Base-by-base conservation (phyloP, 192 early-diverging fungal species). In the Radiomyces spectabilis region DNA sequence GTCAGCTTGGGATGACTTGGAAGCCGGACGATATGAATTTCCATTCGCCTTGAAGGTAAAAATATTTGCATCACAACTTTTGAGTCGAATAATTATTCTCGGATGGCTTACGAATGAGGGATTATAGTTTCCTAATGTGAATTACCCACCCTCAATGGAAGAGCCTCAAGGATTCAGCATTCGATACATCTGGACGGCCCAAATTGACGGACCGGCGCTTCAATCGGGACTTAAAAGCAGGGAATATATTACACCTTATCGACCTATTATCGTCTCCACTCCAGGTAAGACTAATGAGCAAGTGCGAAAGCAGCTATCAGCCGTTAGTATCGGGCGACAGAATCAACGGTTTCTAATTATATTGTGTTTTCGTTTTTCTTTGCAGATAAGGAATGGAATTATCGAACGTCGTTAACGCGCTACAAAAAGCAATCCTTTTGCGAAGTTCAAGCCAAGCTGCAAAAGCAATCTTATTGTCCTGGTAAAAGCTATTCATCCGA, bases 71-170 rank as follows among this genome's bases (percentile, higher is more conserved):
- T 31, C 12, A 44, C 22, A 21, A 44, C 21, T 26, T 13, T 44
- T 1, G 7, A 44, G 12, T n/a, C 25, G 15, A 25, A 21, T 10
- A 18, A 30, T 27, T 50, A 30, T 25, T 19, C 21, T 43, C 40
- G 5, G 1, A 19, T 2, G 16, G 10, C 26, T n/a, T 46, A 15
- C 5, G 13, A 16, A 13, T 25, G n/a, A n/a, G n/a, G n/a, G n/a
- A n/a, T n/a, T n/a, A n/a, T n/a, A 72, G 69, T 62, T 72, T 26
- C 69, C 69, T 15, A 62, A 67, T 51, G 60, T 68, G 13, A 72
- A 72, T 35, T 68, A 63, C 46, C 69, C 69, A 9, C 69, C 69
- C 30, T 68, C 65, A 0, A 43, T 68, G 22, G 69, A 72, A 42
- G 69, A 68, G 25, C 65, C 65, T 19, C 22, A 41, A 19, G 65